Evolutionary conservation across 169 alveolate genomes (phyloP).

Genomic region (Haemoproteus tartakovskyi): DNA sequence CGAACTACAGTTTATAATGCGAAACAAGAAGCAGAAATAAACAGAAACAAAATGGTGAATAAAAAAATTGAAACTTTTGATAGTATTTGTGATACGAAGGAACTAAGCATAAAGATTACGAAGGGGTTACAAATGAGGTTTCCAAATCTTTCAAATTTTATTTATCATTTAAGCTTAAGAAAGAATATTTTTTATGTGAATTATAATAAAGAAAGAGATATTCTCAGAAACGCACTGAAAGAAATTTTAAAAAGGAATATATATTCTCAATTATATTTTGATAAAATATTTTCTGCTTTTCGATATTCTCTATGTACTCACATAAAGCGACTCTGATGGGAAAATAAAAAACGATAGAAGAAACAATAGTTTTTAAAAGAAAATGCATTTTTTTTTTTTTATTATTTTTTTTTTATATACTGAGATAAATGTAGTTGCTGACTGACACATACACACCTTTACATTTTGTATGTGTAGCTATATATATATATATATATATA

Average conservation of each 20-base stretch:
- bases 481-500: no score
- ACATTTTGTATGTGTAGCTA: no score
- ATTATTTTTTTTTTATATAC: no score
- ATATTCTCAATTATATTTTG: slow-evolving; percentile 42
- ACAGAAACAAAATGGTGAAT: background rate
- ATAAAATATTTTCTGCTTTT: slow-evolving; percentile 37
- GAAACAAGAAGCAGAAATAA: no score
- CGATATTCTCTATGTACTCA: slow-evolving; percentile 5
- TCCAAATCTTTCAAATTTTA: slow-evolving; percentile 45
- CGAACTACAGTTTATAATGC: background rate
- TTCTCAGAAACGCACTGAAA: slow-evolving; percentile 13
- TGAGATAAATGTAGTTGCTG: no score
- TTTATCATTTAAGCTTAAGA: slow-evolving; percentile 21
- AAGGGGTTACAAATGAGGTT: slow-evolving; percentile 60
- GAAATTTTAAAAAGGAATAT: slow-evolving; percentile 11
- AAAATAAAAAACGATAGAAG: no score
- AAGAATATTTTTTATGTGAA: slow-evolving; percentile 21
- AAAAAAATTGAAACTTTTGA: slow-evolving; percentile 33
- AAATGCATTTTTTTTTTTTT: no score
- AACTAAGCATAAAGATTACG: slow-evolving; percentile 17
- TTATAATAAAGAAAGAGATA: slow-evolving; percentile 56
- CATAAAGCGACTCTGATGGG: background rate
- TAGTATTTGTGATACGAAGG: slow-evolving; percentile 38
- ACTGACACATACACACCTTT: no score
- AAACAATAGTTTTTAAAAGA: no score